Evolutionary conservation across 306 rosid species (phyloP), one percentile per base, ranked within the genome.

Genomic region (Citrullus mucosospermus): DNA sequence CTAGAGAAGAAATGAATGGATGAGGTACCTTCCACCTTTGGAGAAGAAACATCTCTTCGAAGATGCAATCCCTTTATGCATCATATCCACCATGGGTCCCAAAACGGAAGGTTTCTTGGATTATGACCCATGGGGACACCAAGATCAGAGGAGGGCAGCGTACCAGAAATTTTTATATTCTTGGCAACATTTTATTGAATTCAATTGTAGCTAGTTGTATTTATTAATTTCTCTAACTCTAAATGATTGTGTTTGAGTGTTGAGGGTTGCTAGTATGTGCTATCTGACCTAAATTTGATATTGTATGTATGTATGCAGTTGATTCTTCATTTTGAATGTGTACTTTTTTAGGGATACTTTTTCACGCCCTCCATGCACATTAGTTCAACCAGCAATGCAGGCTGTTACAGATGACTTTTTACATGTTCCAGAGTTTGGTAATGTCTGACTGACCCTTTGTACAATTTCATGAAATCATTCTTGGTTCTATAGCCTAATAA

Each of bases 331-430:
- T 18, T 54, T 50, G 43, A 6, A 30, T 53, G 12, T 53, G 9
- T 54, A 17, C 80, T 5, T 86, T 81, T 38, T 71, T 87, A 94
- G 98, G 92, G 98, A 94, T 88, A 92, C 94, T 50, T 89, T 82
- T 88, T 90, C 89, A 59, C 81, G 79, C 69, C 93, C 94, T 82
- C 97, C 94, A 75, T 90, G 97, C 83, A 88, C 96, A 81, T 89
- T 94, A 78, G 96, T 94, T 81, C 98, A 91, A 83, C 98, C 98
- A 76, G 87, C 94, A 71, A 92, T 93, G 93, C 89, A 74, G 56
- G 84, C 89, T 81, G 78, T 80, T 70, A 34, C 83, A 6, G 80
- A 84, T 70, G 90, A 87, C 67, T 82, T 85, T 79, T 68, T 89
- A 36, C 82, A 75, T 30, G 82, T 88, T 82, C 98, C 98, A 58